Conservation (phyloP, 1,284 basidiomycete species). For the Megacollybia platyphylla region DNA sequence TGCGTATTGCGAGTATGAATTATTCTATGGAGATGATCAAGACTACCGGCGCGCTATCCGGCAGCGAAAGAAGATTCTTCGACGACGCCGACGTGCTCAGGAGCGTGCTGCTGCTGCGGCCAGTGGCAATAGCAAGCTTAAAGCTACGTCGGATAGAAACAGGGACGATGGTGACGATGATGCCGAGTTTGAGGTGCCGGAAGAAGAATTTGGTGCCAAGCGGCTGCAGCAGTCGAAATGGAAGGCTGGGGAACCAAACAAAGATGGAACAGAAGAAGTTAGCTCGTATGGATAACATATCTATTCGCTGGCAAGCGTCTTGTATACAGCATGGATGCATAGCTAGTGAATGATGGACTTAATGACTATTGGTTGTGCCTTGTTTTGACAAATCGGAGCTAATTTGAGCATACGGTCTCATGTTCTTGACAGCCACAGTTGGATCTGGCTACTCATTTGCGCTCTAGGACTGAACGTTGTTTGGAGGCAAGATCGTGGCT, state of each 20-base stretch:
- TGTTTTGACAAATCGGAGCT: too few species aligned
- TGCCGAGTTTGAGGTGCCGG: conserved; percentile 16
- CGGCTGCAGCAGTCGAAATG: conserved; percentile 15
- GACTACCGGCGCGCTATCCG: conserved; percentile 54
- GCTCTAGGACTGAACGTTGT: too few species aligned
- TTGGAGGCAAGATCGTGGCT: too few species aligned
- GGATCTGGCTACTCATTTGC: too few species aligned
- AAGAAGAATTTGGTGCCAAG: conserved; percentile 5
- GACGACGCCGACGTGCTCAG: conserved; percentile 59
- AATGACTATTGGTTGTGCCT: too few species aligned
- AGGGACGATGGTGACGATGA: conserved; percentile 21
- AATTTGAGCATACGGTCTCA: too few species aligned
- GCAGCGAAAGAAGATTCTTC: conserved; percentile 68
- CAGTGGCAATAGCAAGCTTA: conserved; percentile 16
- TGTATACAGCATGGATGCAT: background rate
- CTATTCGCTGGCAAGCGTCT: background rate
- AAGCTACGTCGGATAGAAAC: conserved; percentile 15
- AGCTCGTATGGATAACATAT: conserved; percentile 17
- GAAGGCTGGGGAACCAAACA: conserved; percentile 15
- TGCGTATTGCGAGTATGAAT: conserved; percentile 74
- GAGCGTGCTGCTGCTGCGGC: conserved; percentile 56
- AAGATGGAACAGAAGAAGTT: conserved; percentile 14
- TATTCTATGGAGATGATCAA: conserved; percentile 71
- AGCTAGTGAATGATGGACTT: too few species aligned
- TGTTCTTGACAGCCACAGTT: too few species aligned